Evolutionary conservation across 306 rosid genomes (phyloP), one percentile per base, ranked within the genome.

Genomic region (Comarum palustre): DNA sequence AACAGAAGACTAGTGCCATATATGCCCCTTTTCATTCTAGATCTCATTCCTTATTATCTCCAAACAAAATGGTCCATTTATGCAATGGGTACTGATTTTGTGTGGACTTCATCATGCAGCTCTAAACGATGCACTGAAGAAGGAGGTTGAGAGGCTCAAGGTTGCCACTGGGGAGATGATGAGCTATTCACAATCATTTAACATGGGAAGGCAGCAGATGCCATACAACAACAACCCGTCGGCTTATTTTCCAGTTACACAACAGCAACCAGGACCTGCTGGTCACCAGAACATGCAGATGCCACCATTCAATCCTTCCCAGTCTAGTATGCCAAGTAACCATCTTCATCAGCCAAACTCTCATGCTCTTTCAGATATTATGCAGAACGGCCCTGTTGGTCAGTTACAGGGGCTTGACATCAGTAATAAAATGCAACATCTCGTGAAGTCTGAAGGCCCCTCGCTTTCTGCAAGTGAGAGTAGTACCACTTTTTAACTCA

Each of bases 121-220:
- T 78, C 80, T 95, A 66, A 95, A 95, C 25, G 96, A 95, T 10
- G 96, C 97, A 4, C 89, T 95, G 73, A 87, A 90, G 86, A 92
- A 90, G 84, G 99, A 95, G 84, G 99, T 95, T 58, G 97, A 90
- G 84, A 87, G 97, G 86, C 97, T 95, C 63, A 92, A 88, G 82
- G 42, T 92, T 41, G 97, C 93, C 69, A 92, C 97, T 0, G 99
- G 99, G 11, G 96, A 95, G 81, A 90, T 71, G 68, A 85, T 95
- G 82, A 86, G 82, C 83, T 85, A 81, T 39, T 82, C 90, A 9
- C 93, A 92, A 27, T 92, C 99, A 46, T 91, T 87, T 63, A 87
- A 82, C 87, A 51, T 90, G 74, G 96, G 99, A 82, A 90, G 92
- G 90, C 92, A 80, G 83, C 91, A 91, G 71, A 77, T 89, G 88